Base-by-base conservation (phyloP, 306 rosid species). In the Rosa persica region DNA sequence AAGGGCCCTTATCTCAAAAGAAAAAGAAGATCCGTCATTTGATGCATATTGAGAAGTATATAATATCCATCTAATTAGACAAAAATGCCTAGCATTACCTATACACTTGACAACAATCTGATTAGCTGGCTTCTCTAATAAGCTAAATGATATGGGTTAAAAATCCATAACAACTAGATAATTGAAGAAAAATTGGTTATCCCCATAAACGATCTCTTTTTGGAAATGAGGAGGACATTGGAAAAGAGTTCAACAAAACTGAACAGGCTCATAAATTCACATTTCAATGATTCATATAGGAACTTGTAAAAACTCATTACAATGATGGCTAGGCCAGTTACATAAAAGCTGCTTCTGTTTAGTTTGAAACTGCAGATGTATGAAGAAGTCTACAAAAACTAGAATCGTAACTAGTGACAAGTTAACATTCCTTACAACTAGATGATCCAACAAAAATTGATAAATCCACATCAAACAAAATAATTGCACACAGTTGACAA, bases 11-110 rank as follows among this genome's bases (percentile, higher is more conserved):
- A 30, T 39, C 39, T 60, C n/a, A 36, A 49, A 67, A 58, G 57
- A 69, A 54, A 34, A 19, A 67, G 13, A 43, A 49, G 30, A 65
- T 75, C 75, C 23, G 19, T 71, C 30, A 80, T 71, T 66, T 80
- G 42, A 70, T 44, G 74, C 48, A 51, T 30, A 34, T 55, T 2
- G 64, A 54, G 54, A 49, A 79, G 34, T 54, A 16, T 52, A 23
- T 22, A 30, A 68, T 12, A 34, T 47, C 20, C 77, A 42, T 40
- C 47, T 17, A n/a, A 19, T 3, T 27, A 77, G 54, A 66, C 13
- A 39, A 70, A 25, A 75, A 60, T 70, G 27, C 27, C 61, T 68
- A 20, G 46, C 36, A 6, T 20, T 34, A 0, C 25, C 13, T 36
- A 12, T 5, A 34, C 70, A 46, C 34, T 46, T 12, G 19, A 73